These are phyloP conservation scores for Floccularia luteovirens DNA, from an alignment of 768 basidiomycete genomes.

Conservation along the genomic window DNA sequence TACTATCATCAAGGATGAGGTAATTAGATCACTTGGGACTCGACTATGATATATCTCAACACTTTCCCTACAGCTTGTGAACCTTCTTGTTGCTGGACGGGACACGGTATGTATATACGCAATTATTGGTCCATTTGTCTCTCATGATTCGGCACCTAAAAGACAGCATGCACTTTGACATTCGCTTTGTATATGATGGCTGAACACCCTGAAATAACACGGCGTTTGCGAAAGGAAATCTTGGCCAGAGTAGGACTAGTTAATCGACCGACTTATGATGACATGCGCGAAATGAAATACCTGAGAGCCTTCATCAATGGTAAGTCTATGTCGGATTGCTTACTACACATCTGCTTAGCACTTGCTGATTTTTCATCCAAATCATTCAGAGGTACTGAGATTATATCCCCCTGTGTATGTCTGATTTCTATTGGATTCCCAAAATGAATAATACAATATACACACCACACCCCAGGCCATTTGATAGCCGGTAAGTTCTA, in stretches of 20 bases:
- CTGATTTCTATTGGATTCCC: background rate
- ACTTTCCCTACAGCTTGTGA: constrained; percentile 20
- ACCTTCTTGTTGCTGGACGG: constrained; percentile 49
- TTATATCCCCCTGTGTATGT: constrained; percentile 27
- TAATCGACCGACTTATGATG: constrained; percentile 28
- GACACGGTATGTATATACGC: constrained; percentile 34
- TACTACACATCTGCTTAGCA: too few species aligned
- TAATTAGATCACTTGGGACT: too few species aligned
- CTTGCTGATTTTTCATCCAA: too few species aligned
- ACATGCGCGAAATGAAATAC: constrained; percentile 32
- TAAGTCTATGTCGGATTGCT: constrained; percentile 3
- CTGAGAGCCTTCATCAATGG: constrained; percentile 17
- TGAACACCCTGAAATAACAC: constrained; percentile 25
- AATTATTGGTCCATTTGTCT: background rate
- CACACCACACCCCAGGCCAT: too few species aligned
- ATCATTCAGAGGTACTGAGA: constrained; percentile 30
- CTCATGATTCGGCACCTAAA: too few species aligned
- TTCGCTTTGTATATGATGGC: constrained; percentile 33
- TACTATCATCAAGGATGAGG: constrained; percentile 33
- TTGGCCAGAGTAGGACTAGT: constrained; percentile 22
- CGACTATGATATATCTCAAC: too few species aligned
- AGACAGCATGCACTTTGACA: constrained; percentile 32
- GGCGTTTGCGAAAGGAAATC: constrained; percentile 27
- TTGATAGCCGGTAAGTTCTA: constrained; percentile 4
- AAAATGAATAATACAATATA: background rate